These are phyloP conservation scores for Beauveria medogensis DNA, from an alignment of 2,329 filamentous ascomycete genomes.

Conservation along the genomic window DNA sequence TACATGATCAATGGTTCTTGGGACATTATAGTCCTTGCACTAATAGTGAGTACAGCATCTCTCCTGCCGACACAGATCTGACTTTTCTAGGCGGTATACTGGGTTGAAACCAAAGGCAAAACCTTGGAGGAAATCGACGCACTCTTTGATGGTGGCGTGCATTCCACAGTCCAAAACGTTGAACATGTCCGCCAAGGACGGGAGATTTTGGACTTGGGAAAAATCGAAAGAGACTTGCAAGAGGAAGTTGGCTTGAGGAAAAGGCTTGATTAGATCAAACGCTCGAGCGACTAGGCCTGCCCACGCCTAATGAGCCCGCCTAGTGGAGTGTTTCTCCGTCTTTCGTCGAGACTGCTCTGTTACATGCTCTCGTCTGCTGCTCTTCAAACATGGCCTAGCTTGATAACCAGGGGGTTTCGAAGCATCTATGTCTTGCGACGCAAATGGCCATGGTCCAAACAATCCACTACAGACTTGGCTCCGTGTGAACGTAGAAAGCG, in stretches of 20 bases:
- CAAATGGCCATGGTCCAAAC: too few species aligned
- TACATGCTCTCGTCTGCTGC: too few species aligned
- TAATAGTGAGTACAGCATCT: constrained; percentile 9
- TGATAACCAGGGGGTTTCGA: too few species aligned
- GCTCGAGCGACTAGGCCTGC: too few species aligned
- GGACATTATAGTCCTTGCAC: constrained; percentile 18
- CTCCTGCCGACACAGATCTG: neutral
- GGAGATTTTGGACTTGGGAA: neutral
- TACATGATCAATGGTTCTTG: constrained; percentile 20
- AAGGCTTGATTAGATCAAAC: neutral
- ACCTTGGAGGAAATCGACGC: constrained; percentile 36
- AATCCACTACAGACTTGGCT: too few species aligned
- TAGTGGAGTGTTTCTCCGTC: too few species aligned
- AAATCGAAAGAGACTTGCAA: constrained; percentile 2
- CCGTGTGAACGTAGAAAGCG: too few species aligned
- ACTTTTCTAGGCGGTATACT: constrained; percentile 13
- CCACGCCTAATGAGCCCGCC: too few species aligned
- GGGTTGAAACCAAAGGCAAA: constrained; percentile 34
- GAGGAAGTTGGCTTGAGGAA: constrained; percentile 1
- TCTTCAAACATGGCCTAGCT: too few species aligned
- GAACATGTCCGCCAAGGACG: constrained; percentile 15
- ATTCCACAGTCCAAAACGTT: constrained; percentile 13
- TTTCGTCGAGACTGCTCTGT: too few species aligned
- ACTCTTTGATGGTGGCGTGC: constrained; percentile 18
- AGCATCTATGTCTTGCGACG: too few species aligned